phyloP scores from a whole-genome alignment of 2,329 filamentous ascomycete genomes.

The Diaporthe aspalathi region DNA sequence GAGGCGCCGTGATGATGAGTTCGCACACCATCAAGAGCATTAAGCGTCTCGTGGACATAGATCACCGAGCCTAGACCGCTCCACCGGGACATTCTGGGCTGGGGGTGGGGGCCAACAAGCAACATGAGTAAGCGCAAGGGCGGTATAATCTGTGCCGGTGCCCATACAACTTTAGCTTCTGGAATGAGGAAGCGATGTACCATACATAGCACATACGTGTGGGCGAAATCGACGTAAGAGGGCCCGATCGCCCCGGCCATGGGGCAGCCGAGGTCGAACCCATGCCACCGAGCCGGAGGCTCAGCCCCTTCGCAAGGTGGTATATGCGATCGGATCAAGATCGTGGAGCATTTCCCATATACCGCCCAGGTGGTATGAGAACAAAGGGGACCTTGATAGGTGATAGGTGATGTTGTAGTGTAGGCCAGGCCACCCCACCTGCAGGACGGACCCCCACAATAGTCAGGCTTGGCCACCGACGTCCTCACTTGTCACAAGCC shows the following conservation, averaged over 20 bases:
- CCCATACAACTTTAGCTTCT: background rate
- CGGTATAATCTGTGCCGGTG: background rate
- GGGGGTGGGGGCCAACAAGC: background rate
- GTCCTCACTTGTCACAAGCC: background rate
- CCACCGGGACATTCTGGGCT: background rate
- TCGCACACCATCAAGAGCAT: background rate
- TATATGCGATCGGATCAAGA: slow-evolving; percentile 11
- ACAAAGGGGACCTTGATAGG: background rate
- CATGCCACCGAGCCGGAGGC: background rate
- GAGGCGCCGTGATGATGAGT: background rate
- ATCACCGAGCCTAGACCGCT: background rate
- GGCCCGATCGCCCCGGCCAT: background rate
- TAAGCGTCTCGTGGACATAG: background rate
- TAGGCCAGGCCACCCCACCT: background rate
- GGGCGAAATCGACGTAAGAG: background rate
- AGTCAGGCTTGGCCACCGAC: background rate
- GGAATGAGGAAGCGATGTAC: background rate
- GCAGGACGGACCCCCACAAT: slow-evolving; percentile 4
- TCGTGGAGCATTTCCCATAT: background rate
- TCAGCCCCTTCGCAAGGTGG: slow-evolving; percentile 3
- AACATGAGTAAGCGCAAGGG: background rate
- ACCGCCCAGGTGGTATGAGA: background rate
- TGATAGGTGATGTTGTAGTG: too few relatives aligned
- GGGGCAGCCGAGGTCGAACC: slow-evolving; percentile 20
- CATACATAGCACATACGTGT: too few relatives aligned